phyloP scores from a whole-genome alignment of 495 filamentous ascomycete species.

The Cryomyces minteri region DNA sequence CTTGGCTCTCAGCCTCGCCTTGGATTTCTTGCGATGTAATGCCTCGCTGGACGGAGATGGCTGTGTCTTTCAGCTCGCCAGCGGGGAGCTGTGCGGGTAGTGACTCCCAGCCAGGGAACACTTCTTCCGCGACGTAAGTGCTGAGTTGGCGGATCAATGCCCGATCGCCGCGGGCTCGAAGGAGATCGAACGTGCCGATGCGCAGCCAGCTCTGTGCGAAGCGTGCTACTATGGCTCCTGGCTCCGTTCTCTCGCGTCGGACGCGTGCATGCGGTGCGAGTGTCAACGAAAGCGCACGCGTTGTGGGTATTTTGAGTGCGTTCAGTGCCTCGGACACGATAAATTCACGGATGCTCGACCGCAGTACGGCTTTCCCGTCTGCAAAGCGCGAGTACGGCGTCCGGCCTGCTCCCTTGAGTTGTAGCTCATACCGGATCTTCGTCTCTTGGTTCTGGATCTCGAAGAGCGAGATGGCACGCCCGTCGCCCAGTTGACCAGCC shows the following conservation, averaged over 20 bases:
- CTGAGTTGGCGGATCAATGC: conserved; percentile 50
- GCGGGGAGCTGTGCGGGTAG: conserved; percentile 40
- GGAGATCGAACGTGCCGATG: conserved; percentile 86
- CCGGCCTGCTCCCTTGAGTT: conserved; percentile 81
- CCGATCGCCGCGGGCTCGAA: conserved; percentile 64
- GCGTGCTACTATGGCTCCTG: conserved; percentile 77
- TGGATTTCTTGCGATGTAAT: conserved; percentile 38
- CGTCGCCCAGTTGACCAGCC: conserved; percentile 93
- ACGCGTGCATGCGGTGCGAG: conserved; percentile 55
- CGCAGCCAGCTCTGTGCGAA: conserved; percentile 87
- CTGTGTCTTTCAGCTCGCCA: conserved; percentile 22
- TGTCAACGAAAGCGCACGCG: conserved; percentile 67
- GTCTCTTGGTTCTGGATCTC: conserved; percentile 62
- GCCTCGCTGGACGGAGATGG: conserved; percentile 24
- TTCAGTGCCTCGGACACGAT: conserved; percentile 69
- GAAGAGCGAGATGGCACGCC: conserved; percentile 84
- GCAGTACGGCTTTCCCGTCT: conserved; percentile 87
- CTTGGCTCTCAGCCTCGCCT: conserved; percentile 38
- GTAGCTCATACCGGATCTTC: conserved; percentile 61
- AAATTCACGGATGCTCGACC: conserved; percentile 85
- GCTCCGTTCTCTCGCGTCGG: conserved; percentile 66
- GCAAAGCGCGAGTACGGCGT: conserved; percentile 95
- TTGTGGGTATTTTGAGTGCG: conserved; percentile 69
- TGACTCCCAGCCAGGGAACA: conserved; percentile 66
- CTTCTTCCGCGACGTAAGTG: conserved; percentile 69